phyloP scores from a whole-genome alignment of 2,329 filamentous ascomycete genomes.

The Beauveria sp. region DNA sequence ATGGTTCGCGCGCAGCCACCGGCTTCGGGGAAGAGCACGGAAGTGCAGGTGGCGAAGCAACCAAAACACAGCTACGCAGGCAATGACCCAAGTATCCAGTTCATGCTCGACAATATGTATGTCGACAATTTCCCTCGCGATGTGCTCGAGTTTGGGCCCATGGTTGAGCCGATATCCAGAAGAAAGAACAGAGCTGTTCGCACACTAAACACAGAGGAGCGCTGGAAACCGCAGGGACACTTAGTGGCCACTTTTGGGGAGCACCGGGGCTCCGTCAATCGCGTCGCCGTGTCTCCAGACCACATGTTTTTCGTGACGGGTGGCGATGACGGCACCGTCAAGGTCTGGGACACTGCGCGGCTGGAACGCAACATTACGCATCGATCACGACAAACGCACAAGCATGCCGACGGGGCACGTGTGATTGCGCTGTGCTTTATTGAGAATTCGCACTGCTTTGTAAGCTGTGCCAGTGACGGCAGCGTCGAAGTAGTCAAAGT shows the following conservation, averaged over 20 bases:
- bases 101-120: conserved; percentile 79
- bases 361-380: conserved; percentile 88
- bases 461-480: conserved; percentile 84
- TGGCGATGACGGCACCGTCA: conserved; percentile 84
- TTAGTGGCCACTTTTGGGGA: conserved; percentile 86
- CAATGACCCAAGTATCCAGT: conserved; percentile 60
- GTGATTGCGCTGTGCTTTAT: conserved; percentile 84
- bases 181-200: conserved; percentile 46
- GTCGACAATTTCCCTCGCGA: conserved; percentile 61
- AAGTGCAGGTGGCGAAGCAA: conserved; percentile 35
- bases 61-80: conserved; percentile 76
- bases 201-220: conserved; percentile 34
- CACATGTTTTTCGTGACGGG: conserved; percentile 92
- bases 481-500: conserved; percentile 85
- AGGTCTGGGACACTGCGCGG: conserved; percentile 85
- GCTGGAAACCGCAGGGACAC: conserved; percentile 76
- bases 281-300: conserved; percentile 76
- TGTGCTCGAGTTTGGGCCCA: conserved; percentile 66
- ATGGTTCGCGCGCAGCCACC: conserved; percentile 16
- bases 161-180: conserved; percentile 61
- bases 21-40: conserved; percentile 19
- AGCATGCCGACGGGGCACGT: conserved; percentile 60
- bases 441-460: conserved; percentile 87
- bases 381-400: conserved; percentile 78
- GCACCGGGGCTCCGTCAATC: conserved; percentile 74